Conservation (phyloP, 495 filamentous ascomycete species). For the Bombardia bombarda region DNA sequence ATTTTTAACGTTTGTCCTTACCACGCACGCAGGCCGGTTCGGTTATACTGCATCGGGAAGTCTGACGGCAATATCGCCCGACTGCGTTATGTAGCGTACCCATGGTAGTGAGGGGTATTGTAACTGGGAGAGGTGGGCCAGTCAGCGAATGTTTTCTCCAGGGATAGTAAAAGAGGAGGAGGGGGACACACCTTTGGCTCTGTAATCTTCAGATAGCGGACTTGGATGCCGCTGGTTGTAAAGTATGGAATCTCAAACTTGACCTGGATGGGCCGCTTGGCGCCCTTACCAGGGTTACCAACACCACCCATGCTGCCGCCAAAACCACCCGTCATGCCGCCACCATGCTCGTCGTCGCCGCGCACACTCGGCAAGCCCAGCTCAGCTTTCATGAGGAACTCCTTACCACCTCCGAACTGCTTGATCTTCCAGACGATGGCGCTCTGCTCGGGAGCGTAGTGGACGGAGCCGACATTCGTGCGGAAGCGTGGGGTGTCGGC, state of each 20-base stretch:
- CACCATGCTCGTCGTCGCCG: constrained; percentile 91
- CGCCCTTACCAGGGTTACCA: constrained; percentile 61
- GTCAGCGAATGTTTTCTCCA: constrained; percentile 14
- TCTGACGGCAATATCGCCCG: constrained; percentile 87
- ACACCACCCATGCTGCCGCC: constrained; percentile 90
- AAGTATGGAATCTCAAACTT: constrained; percentile 99
- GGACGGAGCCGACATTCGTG: constrained; percentile 95
- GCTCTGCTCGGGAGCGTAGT: constrained; percentile 95
- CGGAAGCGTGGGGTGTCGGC: constrained; percentile 95
- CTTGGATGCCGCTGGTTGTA: constrained; percentile 96
- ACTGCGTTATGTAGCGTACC: constrained; percentile 98
- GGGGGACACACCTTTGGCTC: constrained; percentile 81
- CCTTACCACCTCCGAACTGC: constrained; percentile 96
- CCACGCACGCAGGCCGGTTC: background rate
- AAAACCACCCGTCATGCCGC: constrained; percentile 93
- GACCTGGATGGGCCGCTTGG: constrained; percentile 92
- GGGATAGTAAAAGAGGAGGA: background rate
- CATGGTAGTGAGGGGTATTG: constrained; percentile 98
- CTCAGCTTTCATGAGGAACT: constrained; percentile 99
- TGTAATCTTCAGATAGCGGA: constrained; percentile 97
- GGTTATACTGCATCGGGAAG: constrained; percentile 75
- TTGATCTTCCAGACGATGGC: constrained; percentile 99
- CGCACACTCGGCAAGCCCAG: constrained; percentile 89
- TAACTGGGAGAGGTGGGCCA: constrained; percentile 41
- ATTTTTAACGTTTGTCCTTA: background rate